These are phyloP conservation scores for Trichosporon inkin DNA, from an alignment of 1,284 basidiomycete species.

Conservation along the genomic window DNA sequence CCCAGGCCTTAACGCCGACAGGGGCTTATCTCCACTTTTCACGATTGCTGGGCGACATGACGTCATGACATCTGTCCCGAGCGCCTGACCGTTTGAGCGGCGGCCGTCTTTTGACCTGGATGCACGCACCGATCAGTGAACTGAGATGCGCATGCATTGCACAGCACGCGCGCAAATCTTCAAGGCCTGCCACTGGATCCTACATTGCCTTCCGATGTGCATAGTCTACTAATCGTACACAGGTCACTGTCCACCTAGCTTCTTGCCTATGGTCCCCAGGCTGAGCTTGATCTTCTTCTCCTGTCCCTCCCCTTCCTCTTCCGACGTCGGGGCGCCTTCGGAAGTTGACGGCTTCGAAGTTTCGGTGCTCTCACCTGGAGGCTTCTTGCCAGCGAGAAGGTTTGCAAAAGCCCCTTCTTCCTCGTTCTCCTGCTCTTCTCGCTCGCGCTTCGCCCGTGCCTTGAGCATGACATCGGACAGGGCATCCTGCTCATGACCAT, in stretches of 20 bases:
- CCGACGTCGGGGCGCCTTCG: background rate
- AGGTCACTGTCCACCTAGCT: slow-evolving; percentile 16
- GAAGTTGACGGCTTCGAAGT: background rate
- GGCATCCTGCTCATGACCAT: slow-evolving; percentile 31
- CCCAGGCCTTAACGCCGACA: no score
- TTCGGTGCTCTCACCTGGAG: background rate
- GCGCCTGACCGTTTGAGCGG: no score
- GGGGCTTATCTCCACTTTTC: no score
- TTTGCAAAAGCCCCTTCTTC: slow-evolving; percentile 31
- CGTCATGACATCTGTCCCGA: no score
- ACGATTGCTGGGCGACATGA: no score
- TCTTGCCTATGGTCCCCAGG: slow-evolving; percentile 29
- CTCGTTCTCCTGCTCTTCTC: slow-evolving; percentile 72
- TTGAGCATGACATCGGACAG: slow-evolving; percentile 52
- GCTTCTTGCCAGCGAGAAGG: slow-evolving; percentile 10
- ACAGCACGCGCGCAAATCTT: no score
- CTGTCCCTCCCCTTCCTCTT: slow-evolving; percentile 14
- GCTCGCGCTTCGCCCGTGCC: slow-evolving; percentile 65
- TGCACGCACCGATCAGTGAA: no score
- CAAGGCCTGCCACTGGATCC: no score
- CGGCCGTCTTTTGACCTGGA: no score
- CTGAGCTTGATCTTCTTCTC: slow-evolving; percentile 41
- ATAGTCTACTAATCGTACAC: slow-evolving; percentile 7
- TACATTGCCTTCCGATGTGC: slow-evolving; percentile 6
- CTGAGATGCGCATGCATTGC: no score